Conservation (phyloP, 257 asterid species). For the Fraxinus americana region DNA sequence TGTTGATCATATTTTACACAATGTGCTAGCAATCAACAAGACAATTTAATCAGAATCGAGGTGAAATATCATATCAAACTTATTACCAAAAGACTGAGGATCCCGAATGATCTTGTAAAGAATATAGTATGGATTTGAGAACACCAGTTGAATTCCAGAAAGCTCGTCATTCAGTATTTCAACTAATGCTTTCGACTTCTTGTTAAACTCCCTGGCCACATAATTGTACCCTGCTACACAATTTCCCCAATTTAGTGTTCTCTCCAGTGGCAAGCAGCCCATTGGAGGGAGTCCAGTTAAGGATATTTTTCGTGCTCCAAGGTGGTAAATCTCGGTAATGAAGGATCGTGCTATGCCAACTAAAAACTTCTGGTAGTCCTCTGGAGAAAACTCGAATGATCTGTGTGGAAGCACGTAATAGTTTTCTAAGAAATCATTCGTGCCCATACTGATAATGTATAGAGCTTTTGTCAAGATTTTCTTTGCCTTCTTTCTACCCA, state of each 20-base stretch:
- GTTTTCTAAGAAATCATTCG: constrained; percentile 50
- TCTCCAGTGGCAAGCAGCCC: constrained; percentile 50
- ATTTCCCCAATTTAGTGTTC: constrained; percentile 29
- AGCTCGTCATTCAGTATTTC: constrained; percentile 35
- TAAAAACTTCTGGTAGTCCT: constrained; percentile 32
- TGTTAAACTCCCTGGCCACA: constrained; percentile 36
- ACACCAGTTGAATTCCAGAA: constrained; percentile 28
- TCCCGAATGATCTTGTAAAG: constrained; percentile 32
- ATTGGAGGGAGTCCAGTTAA: constrained; percentile 47
- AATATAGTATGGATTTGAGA: constrained; percentile 32
- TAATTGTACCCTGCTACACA: constrained; percentile 33
- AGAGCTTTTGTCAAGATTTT: constrained; percentile 28
- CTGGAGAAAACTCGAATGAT: constrained; percentile 29
- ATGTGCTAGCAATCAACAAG: neutral
- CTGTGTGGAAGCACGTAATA: constrained; percentile 28
- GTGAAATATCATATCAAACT: neutral
- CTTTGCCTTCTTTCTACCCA: constrained; percentile 23
- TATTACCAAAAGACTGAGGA: constrained; percentile 39
- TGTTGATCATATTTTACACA: neutral
- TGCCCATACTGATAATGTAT: constrained; percentile 40
- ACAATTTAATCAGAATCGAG: neutral
- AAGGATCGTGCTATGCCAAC: constrained; percentile 26
- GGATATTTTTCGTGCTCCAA: constrained; percentile 41
- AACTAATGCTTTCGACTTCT: constrained; percentile 21
- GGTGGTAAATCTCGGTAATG: constrained; percentile 24